Percentiles rank a stretch among this genome's conserved stretches.
These are phyloP conservation scores for Ceratocystis harringtonii DNA, from an alignment of 2,329 filamentous ascomycete genomes.

Conservation along the genomic window DNA sequence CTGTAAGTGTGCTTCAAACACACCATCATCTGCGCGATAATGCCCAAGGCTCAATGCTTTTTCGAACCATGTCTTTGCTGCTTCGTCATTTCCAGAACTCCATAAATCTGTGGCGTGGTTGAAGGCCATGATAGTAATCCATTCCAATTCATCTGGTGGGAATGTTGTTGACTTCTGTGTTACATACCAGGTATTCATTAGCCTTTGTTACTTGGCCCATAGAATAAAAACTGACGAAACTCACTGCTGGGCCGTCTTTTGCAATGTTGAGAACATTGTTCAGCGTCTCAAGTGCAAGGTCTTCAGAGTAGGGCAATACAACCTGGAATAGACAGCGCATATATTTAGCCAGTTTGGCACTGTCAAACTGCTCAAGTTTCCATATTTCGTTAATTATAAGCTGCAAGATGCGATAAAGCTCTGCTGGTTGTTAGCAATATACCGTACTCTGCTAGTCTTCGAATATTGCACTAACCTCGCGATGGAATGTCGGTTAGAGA, in stretches of 20 bases:
- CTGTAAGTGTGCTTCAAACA: slow-evolving; percentile 31
- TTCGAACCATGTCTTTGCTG: slow-evolving; percentile 46
- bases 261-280: slow-evolving; percentile 46
- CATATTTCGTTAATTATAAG: slow-evolving; percentile 57
- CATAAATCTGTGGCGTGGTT: slow-evolving; percentile 58
- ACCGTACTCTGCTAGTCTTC: not conserved
- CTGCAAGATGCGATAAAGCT: slow-evolving; percentile 39
- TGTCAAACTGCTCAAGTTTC: slow-evolving; percentile 39
- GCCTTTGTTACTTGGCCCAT: not conserved
- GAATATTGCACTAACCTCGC: slow-evolving; percentile 29
- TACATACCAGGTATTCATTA: slow-evolving; percentile 9
- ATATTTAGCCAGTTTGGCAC: slow-evolving; percentile 54
- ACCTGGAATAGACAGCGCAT: slow-evolving; percentile 62
- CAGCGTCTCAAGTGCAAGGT: slow-evolving; percentile 43
- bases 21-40: slow-evolving; percentile 39
- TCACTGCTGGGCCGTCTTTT: slow-evolving; percentile 34
- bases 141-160: slow-evolving; percentile 55
- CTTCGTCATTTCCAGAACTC: slow-evolving; percentile 36
- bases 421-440: slow-evolving; percentile 24
- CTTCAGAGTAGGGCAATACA: slow-evolving; percentile 42
- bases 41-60: slow-evolving; percentile 48
- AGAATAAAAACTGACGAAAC: slow-evolving; percentile 17
- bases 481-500: slow-evolving; percentile 34
- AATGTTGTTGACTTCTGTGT: slow-evolving; percentile 28
- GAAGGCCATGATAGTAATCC: slow-evolving; percentile 54